Evolutionary conservation across 2,329 filamentous ascomycete species (phyloP), one percentile per base, ranked within the genome.

Genomic region (Penicillium sp.): DNA sequence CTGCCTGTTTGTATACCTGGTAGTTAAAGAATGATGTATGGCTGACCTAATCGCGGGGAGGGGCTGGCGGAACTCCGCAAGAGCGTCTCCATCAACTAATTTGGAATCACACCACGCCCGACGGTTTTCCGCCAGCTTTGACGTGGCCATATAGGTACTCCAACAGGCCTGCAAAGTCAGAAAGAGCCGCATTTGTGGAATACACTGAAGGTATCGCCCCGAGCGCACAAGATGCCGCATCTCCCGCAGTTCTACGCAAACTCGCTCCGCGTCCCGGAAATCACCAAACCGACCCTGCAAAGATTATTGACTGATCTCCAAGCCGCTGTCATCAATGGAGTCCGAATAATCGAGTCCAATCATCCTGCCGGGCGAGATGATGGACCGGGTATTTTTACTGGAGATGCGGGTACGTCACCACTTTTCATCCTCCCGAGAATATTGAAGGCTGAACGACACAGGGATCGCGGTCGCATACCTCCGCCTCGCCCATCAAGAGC

Each of bases 401-500:
- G 60, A 2, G 50, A 49, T 19, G 15, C 58, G 44, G 60, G 60
- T 62, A 49, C 19, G 15, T 31, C 19, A 9, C 38, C 11, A 19
- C 41, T 41, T 53, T 15, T 23, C 38, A 11, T 8, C n/a, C 5
- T 17, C 17, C 2, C 1, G 13, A 38, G 15, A 17, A 17, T 8
- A 29, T 13, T 15, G 5, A 31, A 11, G n/a, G 29, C 11, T 30
- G 7, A 50, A 50, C 7, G 5, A 5, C 29, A 15, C 30, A 78
- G 78, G 78, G 13, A 68, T 77, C 50, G 71, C 73, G 41, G 67
- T 78, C 49, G 69, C 75, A 47, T 77, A 78, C 52, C 68, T 79
- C 13, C 76, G 78, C n/a, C 70, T 79, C 17, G 70, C 72, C 11
- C 74, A 72, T 23, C 77, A 79, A 62, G 69, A 68, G 5, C 54